Base-by-base conservation (phyloP, 768 basidiomycete species). In the Boletus subcaerulescens region DNA sequence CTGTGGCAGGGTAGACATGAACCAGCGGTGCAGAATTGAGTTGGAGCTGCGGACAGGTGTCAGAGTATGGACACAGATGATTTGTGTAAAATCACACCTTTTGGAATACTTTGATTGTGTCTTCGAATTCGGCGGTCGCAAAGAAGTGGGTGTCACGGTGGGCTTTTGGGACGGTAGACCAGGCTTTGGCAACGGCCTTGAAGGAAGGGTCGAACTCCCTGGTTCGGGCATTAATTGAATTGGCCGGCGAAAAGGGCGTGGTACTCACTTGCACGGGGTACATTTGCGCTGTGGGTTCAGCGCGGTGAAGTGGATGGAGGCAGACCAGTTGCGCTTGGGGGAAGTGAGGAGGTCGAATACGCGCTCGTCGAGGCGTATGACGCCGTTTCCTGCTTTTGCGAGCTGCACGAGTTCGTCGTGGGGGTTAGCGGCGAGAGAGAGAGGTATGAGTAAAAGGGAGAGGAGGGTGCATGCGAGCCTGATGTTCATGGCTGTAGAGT, bases 91-190 rank as follows among this genome's bases (percentile, higher is more conserved):
- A 13, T 56, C 66, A 26, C 48, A 92, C 94, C 77, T 83, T 85
- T 74, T 90, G 86, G 76, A 96, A 99, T 42, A 93, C 79, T 2
- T 75, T 71, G 51, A 83, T 78, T 9, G 83, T 87, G 36, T 89
- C 78, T 64, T 90, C 84, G 66, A 97, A 98, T 71, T 99, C 97
- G 31, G 93, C 70, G 13, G 86, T 87, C 10, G 85, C 97, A 66
- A 98, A 99, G 82, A 98, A 95, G 71, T 98, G 95, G 52, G 77
- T 75, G 68, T 91, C 80, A 40, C 87, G 81, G n/a, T 88, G 73
- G 20, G 76, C 76, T 52, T 78, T 62, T 9, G 89, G 71, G 10
- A 80, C 79, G 14, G 76, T 77, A 4, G 80, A 68, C 94, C 94
- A 98, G n/a, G 91, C 84, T 63, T 84, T 84, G 35, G 91, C 89